A percentile compares a stretch with the other conserved stretches of the same genome.
phyloP scores from a whole-genome alignment of 108 stramenopile species.

The Cyclotella kingstonii region DNA sequence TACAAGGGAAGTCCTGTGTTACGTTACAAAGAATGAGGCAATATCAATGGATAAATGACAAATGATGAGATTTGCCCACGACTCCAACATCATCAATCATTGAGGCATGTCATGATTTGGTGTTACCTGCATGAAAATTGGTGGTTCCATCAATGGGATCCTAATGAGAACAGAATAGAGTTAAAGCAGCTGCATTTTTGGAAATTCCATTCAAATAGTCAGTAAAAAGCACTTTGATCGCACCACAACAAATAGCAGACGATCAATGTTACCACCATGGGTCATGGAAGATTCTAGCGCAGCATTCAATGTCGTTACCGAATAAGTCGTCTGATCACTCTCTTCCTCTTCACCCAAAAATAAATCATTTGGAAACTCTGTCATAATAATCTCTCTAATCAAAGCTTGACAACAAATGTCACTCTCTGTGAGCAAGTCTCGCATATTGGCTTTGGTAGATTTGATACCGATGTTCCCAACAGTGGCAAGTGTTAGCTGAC shows the following conservation, averaged over 20 bases:
- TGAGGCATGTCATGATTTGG: not conserved
- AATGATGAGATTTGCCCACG: not conserved
- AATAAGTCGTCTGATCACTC: conserved; percentile 4
- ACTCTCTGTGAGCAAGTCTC: conserved; percentile 55
- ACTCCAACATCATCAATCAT: not conserved
- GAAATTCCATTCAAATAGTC: not conserved
- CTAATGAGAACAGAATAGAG: not conserved
- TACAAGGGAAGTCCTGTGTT: conserved; percentile 57
- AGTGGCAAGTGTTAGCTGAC: conserved; percentile 26
- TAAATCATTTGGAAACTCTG: conserved; percentile 55
- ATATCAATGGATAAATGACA: not conserved
- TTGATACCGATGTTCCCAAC: conserved; percentile 39
- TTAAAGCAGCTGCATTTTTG: not conserved
- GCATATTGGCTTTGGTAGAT: conserved; percentile 40
- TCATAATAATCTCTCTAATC: conserved; percentile 51
- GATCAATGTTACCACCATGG: conserved; percentile 43
- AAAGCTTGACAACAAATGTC: conserved; percentile 45
- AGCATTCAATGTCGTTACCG: not conserved
- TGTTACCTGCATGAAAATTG: conserved; percentile 18
- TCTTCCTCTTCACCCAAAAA: conserved; percentile 82
- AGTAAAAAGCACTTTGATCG: not conserved
- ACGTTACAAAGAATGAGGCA: not conserved
- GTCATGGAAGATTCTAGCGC: conserved; percentile 25
- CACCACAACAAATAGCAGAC: conserved; percentile 66
- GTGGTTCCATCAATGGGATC: conserved; percentile 74